phyloP scores from a whole-genome alignment of 2,329 filamentous ascomycete genomes.

The Fusarium verrucosum region DNA sequence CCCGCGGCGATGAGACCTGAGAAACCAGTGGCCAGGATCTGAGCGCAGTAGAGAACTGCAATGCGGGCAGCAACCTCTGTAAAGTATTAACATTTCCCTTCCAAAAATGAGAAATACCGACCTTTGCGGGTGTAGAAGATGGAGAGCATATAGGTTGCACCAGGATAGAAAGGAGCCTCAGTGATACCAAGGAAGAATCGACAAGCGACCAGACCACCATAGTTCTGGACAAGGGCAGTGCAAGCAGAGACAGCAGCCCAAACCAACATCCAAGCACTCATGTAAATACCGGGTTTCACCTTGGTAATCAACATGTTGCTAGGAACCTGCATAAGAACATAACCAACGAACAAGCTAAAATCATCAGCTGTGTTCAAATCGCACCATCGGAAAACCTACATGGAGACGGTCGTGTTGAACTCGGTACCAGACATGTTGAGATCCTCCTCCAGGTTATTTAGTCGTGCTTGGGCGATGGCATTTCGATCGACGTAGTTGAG shows the following conservation, averaged over 20 bases:
- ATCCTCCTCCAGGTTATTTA: conserved; percentile 59
- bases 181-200: conserved; percentile 54
- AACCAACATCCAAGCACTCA: conserved; percentile 53
- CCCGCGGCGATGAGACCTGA: conserved; percentile 69
- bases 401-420: conserved; percentile 59
- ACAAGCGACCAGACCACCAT: conserved; percentile 48
- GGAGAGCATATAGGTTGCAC: conserved; percentile 50
- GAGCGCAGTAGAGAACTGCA: conserved; percentile 67
- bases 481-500: conserved; percentile 57
- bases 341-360: conserved; percentile 52
- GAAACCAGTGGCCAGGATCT: conserved; percentile 73
- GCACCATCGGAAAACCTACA: conserved; percentile 31
- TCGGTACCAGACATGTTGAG: conserved; percentile 64
- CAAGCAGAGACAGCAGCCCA: conserved; percentile 53
- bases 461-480: conserved; percentile 57
- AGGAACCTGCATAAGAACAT: conserved; percentile 54
- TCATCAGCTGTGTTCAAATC: neutral
- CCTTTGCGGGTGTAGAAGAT: conserved; percentile 49
- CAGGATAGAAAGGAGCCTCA: conserved; percentile 54
- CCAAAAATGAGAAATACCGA: neutral
- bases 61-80: conserved; percentile 70
- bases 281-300: conserved; percentile 54
- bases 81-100: neutral
- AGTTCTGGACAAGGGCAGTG: conserved; percentile 50
- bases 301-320: conserved; percentile 56